A percentile compares a stretch with the other conserved stretches of the same genome.
Conservation (phyloP, 176 grass and related monocot species). For the Microstegium vimineum region DNA sequence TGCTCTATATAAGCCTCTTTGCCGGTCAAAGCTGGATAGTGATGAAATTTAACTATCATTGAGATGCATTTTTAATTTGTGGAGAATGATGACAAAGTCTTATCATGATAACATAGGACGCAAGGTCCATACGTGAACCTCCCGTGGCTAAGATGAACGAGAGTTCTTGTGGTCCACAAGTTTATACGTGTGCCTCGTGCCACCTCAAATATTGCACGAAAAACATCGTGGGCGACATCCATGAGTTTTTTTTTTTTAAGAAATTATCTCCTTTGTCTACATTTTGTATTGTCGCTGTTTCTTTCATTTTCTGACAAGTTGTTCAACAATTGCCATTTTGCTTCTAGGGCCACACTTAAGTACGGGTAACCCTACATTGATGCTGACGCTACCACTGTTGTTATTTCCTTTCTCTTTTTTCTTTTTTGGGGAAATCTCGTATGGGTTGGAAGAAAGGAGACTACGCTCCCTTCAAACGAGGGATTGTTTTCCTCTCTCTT, state of each 20-base stretch:
- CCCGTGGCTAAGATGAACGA: not conserved
- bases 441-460: not conserved
- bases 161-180: conserved; percentile 10
- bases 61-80: not conserved
- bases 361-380: not conserved
- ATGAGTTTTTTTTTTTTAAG: not conserved
- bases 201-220: not conserved
- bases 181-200: conserved; percentile 7
- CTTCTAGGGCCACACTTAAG: not conserved
- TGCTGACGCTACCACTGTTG: not conserved
- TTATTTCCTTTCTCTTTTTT: too few relatives aligned
- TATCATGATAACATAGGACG: conserved; percentile 10
- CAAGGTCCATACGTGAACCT: conserved; percentile 1
- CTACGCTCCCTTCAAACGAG: too few relatives aligned
- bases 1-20: not conserved
- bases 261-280: not conserved
- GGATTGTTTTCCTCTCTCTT: not conserved
- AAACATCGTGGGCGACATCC: not conserved
- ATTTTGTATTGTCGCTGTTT: not conserved
- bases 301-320: not conserved
- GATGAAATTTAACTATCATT: not conserved
- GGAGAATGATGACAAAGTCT: not conserved
- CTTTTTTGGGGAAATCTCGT: not conserved
- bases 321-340: not conserved
- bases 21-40: not conserved